Base-by-base conservation (phyloP, 305 asterid species). In the Fraxinus xanthoxyloides region DNA sequence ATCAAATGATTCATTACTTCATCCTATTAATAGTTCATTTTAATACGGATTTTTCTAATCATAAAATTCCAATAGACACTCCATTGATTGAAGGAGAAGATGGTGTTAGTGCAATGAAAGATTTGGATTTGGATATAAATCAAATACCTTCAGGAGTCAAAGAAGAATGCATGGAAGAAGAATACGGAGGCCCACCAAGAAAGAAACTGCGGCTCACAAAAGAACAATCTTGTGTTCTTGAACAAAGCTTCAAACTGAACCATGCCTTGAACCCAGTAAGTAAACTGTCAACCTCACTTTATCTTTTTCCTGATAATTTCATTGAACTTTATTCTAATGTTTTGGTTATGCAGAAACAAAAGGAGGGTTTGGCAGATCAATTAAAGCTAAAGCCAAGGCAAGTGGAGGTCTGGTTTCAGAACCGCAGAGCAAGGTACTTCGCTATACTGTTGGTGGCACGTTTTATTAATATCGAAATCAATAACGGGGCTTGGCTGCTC, bases 331-430 rank as follows among this genome's bases (percentile, higher is more conserved):
- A 35, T 35, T 35, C 8, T 35, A 35, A 35, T 35, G 4, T n/a
- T 21, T 21, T 24, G 77, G 36, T 38, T 51, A 46, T 86, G 90
- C 88, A 93, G 98, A 91, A 87, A 87, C 91, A 90, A 84, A 93
- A 93, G 87, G 95, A 89, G 84, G 84, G 40, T 54, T 86, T 93
- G 87, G 97, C 98, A 19, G 83, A 80, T 78, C 88, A 87, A 76
- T 85, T 94, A 81, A 88, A 86, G 69, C 87, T 93, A 38, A 94
- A 87, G 92, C 91, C 93, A 35, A 85, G 98, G 83, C 98, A 94
- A 84, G 97, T 94, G 15, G 98, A 94, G 87, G 98, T 94, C 34
- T 94, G 98, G 98, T 94, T 93, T 89, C 98, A 94, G 86, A 94
- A 94, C 90, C 97, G 97, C 76, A 90, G 98, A 87, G 98, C 98